phyloP scores from a whole-genome alignment of 352 stramenopile species.

The Globisporangium polare region DNA sequence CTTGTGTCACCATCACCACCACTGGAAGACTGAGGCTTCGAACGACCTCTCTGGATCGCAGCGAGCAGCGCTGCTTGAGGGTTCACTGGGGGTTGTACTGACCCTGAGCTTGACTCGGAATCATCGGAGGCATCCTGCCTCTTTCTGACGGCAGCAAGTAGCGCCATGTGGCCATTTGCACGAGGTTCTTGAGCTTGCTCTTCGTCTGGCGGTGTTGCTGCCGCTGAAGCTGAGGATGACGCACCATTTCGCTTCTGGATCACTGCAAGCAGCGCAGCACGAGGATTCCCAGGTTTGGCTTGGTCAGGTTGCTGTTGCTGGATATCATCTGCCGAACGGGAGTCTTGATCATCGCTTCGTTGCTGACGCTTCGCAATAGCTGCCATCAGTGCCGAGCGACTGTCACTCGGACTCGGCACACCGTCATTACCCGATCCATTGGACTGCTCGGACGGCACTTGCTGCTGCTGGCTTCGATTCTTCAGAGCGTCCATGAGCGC shows the following conservation, averaged over 20 bases:
- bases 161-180: background rate
- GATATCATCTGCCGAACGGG: too few species aligned
- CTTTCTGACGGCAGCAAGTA: constrained; percentile 6
- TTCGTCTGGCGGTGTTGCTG: background rate
- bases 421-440: background rate
- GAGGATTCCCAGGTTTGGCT: constrained; percentile 4
- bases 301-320: background rate
- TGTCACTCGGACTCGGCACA: background rate
- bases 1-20: background rate
- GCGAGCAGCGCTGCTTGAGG: constrained; percentile 26
- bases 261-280: constrained; percentile 15
- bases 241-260: constrained; percentile 13
- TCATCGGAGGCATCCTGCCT: background rate
- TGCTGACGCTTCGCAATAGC: constrained; percentile 2
- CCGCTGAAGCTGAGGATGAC: background rate
- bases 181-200: background rate
- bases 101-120: background rate
- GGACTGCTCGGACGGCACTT: background rate
- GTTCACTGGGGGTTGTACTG: background rate
- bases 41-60: constrained; percentile 22
- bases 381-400: constrained; percentile 12
- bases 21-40: constrained; percentile 5
- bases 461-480: background rate
- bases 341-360: background rate
- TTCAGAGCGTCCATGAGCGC: constrained; percentile 7